Evolutionary conservation across 768 basidiomycete species (phyloP).

Genomic region (Boletus edulis): DNA sequence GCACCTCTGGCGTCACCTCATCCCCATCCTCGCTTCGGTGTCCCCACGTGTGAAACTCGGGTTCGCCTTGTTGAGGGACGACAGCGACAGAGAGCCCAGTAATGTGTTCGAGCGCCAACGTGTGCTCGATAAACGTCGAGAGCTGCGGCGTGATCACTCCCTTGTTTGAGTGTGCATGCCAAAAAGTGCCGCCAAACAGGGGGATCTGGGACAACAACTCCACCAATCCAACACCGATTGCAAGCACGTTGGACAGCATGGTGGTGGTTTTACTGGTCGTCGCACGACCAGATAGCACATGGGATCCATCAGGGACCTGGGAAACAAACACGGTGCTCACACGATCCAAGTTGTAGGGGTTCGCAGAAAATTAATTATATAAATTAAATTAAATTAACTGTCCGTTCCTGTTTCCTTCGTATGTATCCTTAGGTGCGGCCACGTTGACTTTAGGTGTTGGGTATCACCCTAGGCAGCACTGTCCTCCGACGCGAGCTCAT

Average conservation of each 20-base stretch:
- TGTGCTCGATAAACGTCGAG: slow-evolving; percentile 17
- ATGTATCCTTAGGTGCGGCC: no score
- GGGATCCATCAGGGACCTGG: no score
- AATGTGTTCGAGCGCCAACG: slow-evolving; percentile 22
- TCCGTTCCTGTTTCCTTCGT: no score
- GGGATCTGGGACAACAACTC: background rate
- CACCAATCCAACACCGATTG: slow-evolving; percentile 6
- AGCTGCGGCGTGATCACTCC: slow-evolving; percentile 18
- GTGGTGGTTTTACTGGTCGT: background rate
- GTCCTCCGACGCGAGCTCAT: slow-evolving; percentile 51
- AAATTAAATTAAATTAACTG: no score
- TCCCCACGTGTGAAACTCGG: slow-evolving; percentile 36
- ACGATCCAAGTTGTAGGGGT: no score
- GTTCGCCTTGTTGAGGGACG: slow-evolving; percentile 20
- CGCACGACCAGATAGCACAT: no score
- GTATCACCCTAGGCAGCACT: no score
- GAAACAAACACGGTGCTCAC: no score
- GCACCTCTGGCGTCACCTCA: slow-evolving; percentile 32
- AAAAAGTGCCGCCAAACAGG: background rate
- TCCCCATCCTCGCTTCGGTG: slow-evolving; percentile 34
- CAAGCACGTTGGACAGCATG: slow-evolving; percentile 8
- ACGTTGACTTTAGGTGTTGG: no score
- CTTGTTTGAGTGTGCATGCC: no score
- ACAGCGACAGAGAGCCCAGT: slow-evolving; percentile 32
- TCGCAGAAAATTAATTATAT: no score